phyloP scores from a whole-genome alignment of 306 rosid genomes.

The Hylodesmum podocarpum region DNA sequence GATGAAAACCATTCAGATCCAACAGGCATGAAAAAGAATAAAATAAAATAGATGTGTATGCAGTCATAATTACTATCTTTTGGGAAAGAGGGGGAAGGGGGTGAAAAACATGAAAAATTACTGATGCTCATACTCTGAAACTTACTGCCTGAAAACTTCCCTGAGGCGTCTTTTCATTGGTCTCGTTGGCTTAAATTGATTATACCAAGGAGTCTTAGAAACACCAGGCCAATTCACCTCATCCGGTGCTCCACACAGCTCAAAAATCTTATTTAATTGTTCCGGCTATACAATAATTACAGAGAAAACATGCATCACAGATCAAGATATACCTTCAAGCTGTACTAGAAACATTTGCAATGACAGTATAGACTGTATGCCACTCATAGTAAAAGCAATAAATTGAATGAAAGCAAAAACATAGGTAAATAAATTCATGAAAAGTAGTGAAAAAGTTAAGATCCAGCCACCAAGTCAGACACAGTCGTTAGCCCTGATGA shows the following conservation, averaged over 20 bases:
- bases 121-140: slow-evolving; percentile 9
- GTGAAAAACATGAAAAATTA: neutral
- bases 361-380: neutral
- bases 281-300: slow-evolving; percentile 59
- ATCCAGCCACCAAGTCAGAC: neutral
- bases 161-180: slow-evolving; percentile 67
- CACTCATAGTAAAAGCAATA: slow-evolving; percentile 4
- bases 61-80: neutral
- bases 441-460: neutral
- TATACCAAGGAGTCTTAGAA: slow-evolving; percentile 60
- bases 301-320: neutral
- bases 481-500: neutral
- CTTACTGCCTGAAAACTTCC: slow-evolving; percentile 60
- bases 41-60: neutral
- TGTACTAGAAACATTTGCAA: neutral
- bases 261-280: slow-evolving; percentile 65
- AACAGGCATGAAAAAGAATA: neutral
- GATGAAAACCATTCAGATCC: slow-evolving; percentile 5
- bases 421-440: neutral
- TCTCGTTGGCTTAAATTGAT: slow-evolving; percentile 65
- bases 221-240: slow-evolving; percentile 75
- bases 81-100: neutral
- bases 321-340: slow-evolving; percentile 4
- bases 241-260: slow-evolving; percentile 81
- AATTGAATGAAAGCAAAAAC: neutral